Percentiles rank a stretch among this genome's conserved stretches.
phyloP scores from a whole-genome alignment of 2,329 filamentous ascomycete species.

The Clonostachys sp. region DNA sequence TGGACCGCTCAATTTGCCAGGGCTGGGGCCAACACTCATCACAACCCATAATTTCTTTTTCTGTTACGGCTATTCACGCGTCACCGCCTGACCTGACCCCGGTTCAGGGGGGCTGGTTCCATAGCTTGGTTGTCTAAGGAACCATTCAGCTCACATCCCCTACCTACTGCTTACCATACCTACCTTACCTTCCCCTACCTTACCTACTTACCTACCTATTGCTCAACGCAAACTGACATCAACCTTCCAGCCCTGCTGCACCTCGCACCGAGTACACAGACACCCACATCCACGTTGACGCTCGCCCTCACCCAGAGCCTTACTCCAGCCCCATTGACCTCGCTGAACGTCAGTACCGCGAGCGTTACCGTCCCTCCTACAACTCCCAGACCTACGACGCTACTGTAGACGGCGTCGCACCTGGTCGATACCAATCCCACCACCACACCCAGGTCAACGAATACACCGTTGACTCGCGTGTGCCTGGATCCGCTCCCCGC shows the following conservation, averaged over 20 bases:
- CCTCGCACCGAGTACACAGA: slow-evolving; percentile 48
- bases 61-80: neutral
- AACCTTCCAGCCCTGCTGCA: slow-evolving; percentile 13
- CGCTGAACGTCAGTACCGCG: slow-evolving; percentile 63
- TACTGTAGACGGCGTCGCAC: slow-evolving; percentile 14
- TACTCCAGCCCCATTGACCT: slow-evolving; percentile 53
- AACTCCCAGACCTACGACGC: slow-evolving; percentile 26
- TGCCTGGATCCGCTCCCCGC: slow-evolving; percentile 35
- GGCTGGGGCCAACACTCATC: too few species aligned
- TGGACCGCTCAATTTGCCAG: too few species aligned
- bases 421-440: slow-evolving; percentile 11
- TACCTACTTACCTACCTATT: neutral
- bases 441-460: slow-evolving; percentile 19
- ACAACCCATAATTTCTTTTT: too few species aligned
- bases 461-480: slow-evolving; percentile 31
- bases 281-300: slow-evolving; percentile 62
- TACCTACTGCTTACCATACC: slow-evolving; percentile 4
- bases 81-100: slow-evolving; percentile 2
- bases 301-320: slow-evolving; percentile 15
- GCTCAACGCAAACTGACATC: slow-evolving; percentile 1
- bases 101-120: neutral
- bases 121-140: slow-evolving; percentile 14
- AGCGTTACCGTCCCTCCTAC: slow-evolving; percentile 51
- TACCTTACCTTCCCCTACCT: slow-evolving; percentile 13
- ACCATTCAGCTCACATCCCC: slow-evolving; percentile 3